Percentiles rank a stretch among this genome's conserved stretches.
Conservation (phyloP, 129 eudicot species). For the Centella asiatica region DNA sequence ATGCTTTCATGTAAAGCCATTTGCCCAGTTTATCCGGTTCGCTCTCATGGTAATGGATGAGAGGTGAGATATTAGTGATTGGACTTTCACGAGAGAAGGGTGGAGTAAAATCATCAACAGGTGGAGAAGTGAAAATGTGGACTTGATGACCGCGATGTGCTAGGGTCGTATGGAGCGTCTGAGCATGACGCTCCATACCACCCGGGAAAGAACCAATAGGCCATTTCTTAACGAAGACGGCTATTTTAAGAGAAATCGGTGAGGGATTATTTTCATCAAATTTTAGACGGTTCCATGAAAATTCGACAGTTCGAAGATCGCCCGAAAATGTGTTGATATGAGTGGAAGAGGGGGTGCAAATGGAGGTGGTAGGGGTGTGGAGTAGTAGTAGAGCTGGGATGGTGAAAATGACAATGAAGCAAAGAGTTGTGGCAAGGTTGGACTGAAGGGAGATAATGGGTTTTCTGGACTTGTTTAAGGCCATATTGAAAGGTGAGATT, state of each 20-base stretch:
- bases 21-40: conserved; percentile 56
- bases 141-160: conserved; percentile 62
- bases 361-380: conserved; percentile 42
- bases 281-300: conserved; percentile 67
- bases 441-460: conserved; percentile 36
- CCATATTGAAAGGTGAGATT: conserved; percentile 35
- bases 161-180: conserved; percentile 60
- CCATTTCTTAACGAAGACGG: conserved; percentile 87
- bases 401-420: conserved; percentile 64
- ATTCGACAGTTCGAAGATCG: conserved; percentile 56
- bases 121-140: conserved; percentile 80
- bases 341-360: conserved; percentile 43
- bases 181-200: conserved; percentile 99
- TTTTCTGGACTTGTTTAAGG: conserved; percentile 43
- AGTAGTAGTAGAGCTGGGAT: conserved; percentile 86
- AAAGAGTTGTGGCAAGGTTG: conserved; percentile 64
- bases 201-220: conserved; percentile 67
- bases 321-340: conserved; percentile 37
- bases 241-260: conserved; percentile 47
- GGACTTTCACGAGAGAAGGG: conserved; percentile 6
- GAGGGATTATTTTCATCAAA: conserved; percentile 36
- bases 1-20: conserved; percentile 87
- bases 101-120: conserved; percentile 14
- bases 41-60: conserved; percentile 66
- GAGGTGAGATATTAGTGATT: conserved; percentile 13